phyloP scores from a whole-genome alignment of 257 asterid species.

The Solanum bulbocastanum region DNA sequence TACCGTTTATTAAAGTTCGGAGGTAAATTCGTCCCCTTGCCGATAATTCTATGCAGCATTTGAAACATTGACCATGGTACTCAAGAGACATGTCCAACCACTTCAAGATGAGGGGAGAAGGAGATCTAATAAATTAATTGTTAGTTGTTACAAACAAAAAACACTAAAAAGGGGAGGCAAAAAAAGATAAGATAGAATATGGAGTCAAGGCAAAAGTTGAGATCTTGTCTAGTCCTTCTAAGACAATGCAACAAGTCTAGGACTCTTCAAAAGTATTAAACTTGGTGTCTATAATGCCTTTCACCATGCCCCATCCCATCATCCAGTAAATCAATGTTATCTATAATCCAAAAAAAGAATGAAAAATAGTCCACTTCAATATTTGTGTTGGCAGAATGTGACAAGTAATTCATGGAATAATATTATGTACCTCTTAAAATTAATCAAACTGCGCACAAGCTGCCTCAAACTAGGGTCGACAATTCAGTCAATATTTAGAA shows the following conservation, averaged over 20 bases:
- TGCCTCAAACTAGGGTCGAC: background rate
- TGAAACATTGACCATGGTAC: background rate
- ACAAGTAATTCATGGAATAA: background rate
- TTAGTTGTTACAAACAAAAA: background rate
- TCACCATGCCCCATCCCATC: background rate
- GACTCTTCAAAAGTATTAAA: background rate
- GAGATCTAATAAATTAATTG: background rate
- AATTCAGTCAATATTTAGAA: background rate
- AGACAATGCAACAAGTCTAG: background rate
- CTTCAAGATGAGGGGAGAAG: background rate
- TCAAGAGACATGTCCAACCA: background rate
- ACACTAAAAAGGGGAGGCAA: background rate
- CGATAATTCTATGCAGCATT: background rate
- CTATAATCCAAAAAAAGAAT: background rate
- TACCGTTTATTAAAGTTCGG: too few relatives aligned
- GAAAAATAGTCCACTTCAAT: background rate
- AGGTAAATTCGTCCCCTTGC: too few relatives aligned
- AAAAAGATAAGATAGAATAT: constrained; percentile 2
- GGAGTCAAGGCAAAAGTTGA: background rate
- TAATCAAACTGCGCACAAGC: background rate
- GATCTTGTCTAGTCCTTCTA: constrained; percentile 7
- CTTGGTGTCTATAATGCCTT: constrained; percentile 4
- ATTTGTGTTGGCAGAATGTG: background rate
- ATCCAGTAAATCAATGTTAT: background rate
- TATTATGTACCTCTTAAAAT: background rate